phyloP scores from a whole-genome alignment of 331 rosid genomes.

The Telfairia occidentalis region DNA sequence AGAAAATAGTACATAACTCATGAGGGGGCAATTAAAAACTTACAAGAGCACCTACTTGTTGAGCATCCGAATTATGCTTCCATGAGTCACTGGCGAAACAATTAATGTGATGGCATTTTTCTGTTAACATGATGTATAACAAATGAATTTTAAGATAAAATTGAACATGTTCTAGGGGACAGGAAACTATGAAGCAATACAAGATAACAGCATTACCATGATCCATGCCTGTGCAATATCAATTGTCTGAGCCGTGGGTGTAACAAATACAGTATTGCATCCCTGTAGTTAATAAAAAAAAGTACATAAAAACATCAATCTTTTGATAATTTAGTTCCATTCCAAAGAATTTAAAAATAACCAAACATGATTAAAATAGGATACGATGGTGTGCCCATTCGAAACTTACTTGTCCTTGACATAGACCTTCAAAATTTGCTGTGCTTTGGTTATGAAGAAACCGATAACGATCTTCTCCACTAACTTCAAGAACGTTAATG shows the following conservation, averaged over 20 bases:
- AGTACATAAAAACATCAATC: conserved; percentile 48
- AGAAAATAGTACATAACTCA: neutral
- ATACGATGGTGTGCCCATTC: conserved; percentile 13
- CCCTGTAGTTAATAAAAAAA: conserved; percentile 40
- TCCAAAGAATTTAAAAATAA: neutral
- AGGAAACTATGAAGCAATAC: neutral
- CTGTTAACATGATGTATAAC: conserved; percentile 29
- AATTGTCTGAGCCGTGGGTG: conserved; percentile 93
- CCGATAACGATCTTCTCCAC: conserved; percentile 80
- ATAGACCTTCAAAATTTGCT: conserved; percentile 67
- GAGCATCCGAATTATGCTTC: conserved; percentile 51
- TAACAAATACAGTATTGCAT: conserved; percentile 89
- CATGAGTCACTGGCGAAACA: conserved; percentile 59
- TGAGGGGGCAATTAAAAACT: neutral
- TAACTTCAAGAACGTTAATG: conserved; percentile 35
- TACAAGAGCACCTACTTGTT: conserved; percentile 56
- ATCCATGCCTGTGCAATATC: conserved; percentile 85
- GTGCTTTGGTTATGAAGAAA: conserved; percentile 97
- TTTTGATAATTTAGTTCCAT: neutral
- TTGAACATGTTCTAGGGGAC: neutral
- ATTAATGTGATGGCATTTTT: conserved; percentile 55
- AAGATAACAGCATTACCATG: conserved; percentile 43
- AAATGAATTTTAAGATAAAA: conserved; percentile 11
- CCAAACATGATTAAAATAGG: neutral
- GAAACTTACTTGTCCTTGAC: conserved; percentile 59